Evolutionary conservation across 164 flowering plant genomes (phyloP).

Genomic region (Tinospora cordifolia): DNA sequence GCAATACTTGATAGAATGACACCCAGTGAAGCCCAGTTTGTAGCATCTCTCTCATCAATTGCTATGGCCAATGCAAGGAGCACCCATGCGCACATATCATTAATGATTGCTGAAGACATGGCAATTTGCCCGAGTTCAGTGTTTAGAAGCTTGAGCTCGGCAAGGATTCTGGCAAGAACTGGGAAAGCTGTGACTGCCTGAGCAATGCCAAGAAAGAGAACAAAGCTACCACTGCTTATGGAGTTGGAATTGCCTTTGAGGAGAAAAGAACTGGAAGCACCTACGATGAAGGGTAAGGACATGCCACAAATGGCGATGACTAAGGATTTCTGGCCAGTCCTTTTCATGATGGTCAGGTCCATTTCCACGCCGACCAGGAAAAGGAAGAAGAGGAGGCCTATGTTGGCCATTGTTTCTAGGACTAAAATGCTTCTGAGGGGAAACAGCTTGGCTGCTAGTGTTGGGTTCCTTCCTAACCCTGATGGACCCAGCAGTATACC

Average conservation of each 20-base stretch:
- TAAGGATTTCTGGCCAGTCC: neutral
- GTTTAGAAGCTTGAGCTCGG: slow-evolving; percentile 6
- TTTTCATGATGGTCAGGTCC: neutral
- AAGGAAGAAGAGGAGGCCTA: slow-evolving; percentile 4
- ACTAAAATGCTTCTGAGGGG: neutral
- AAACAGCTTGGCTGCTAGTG: neutral
- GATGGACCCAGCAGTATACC: slow-evolving; percentile 10
- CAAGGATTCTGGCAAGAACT: slow-evolving; percentile 6
- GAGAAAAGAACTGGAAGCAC: neutral
- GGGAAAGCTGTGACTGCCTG: slow-evolving; percentile 5
- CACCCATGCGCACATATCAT: slow-evolving; percentile 8
- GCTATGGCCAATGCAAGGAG: neutral
- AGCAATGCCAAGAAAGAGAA: neutral
- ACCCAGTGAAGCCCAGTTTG: neutral
- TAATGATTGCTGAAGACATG: slow-evolving; percentile 4
- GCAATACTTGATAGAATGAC: neutral
- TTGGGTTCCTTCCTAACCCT: neutral
- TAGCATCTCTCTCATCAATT: neutral
- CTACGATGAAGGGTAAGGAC: neutral
- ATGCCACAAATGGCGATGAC: neutral
- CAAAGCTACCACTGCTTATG: neutral
- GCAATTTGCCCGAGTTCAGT: neutral
- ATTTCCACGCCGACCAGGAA: slow-evolving; percentile 8
- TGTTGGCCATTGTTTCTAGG: neutral
- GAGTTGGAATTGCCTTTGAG: too few species aligned